Evolutionary conservation across 225 moss, liverwort and hornwort genomes (phyloP).

Genomic region (Straminergon stramineum): DNA sequence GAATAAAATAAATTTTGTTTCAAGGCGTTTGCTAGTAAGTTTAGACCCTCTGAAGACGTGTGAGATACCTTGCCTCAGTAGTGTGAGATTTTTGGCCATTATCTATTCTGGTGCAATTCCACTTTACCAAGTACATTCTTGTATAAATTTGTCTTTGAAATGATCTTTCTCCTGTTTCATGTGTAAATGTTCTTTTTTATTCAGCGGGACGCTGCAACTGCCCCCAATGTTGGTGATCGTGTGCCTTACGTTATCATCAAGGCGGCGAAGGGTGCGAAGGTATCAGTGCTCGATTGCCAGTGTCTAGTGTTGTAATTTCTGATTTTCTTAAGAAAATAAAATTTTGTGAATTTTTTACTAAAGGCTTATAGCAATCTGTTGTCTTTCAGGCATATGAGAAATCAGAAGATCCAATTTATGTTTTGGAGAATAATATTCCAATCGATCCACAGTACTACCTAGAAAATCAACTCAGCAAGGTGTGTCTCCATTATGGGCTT

Average conservation of each 20-base stretch:
- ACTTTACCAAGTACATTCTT: not conserved
- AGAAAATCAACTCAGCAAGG: conserved; percentile 95
- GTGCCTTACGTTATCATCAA: conserved; percentile 96
- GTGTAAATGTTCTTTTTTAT: not conserved
- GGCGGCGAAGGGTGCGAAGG: conserved; percentile 98
- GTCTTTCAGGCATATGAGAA: conserved; percentile 79
- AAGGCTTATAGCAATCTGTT: not conserved
- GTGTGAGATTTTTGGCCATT: not conserved
- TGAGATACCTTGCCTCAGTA: not conserved
- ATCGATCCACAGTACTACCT: conserved; percentile 95
- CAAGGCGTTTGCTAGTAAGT: not conserved
- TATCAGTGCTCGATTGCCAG: not conserved
- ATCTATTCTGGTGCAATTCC: not conserved
- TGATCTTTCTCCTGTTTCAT: not conserved
- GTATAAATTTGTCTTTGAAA: not conserved
- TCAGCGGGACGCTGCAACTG: conserved; percentile 96
- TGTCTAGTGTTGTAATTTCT: not conserved
- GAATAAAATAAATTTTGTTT: not conserved
- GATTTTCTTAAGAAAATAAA: not conserved
- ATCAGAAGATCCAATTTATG: conserved; percentile 98
- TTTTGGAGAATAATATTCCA: conserved; percentile 92
- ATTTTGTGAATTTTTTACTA: not conserved
- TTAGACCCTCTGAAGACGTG: not conserved
- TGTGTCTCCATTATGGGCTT: conserved; percentile 11
- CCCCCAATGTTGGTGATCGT: conserved; percentile 95